A percentile compares a stretch with the other conserved stretches of the same genome.
These are phyloP conservation scores for Pisolithus tinctorius DNA, from an alignment of 768 basidiomycete genomes.

Conservation along the genomic window DNA sequence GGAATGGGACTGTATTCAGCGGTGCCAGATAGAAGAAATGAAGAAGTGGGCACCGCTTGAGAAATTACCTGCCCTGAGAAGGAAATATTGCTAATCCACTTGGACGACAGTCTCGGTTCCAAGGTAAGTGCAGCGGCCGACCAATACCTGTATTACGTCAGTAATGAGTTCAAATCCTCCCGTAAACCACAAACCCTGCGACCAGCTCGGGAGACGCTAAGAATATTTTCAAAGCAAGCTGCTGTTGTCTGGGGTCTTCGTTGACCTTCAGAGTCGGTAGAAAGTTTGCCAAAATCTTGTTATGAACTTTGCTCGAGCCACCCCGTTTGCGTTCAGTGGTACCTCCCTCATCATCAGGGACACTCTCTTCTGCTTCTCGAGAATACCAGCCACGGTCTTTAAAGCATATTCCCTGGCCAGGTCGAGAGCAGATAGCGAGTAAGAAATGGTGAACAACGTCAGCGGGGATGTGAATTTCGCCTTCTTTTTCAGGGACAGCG, in stretches of 20 bases:
- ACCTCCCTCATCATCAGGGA: conserved; percentile 32
- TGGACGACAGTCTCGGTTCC: conserved; percentile 81
- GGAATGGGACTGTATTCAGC: conserved; percentile 58
- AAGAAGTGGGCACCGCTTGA: conserved; percentile 57
- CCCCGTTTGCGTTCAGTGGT: conserved; percentile 27
- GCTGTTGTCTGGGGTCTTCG: conserved; percentile 81
- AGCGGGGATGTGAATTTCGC: conserved; percentile 55
- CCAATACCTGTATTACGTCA: conserved; percentile 56
- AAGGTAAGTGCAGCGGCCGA: conserved; percentile 59
- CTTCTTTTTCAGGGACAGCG: conserved; percentile 37
- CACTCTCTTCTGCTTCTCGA: conserved; percentile 47
- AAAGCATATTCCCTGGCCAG: conserved; percentile 84
- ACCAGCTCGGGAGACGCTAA: conserved; percentile 82
- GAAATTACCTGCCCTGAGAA: conserved; percentile 77
- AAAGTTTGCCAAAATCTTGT: conserved; percentile 76
- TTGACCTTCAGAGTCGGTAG: conserved; percentile 76
- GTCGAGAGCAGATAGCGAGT: conserved; percentile 73
- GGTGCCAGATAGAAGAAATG: conserved; percentile 49
- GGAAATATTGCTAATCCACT: conserved; percentile 87
- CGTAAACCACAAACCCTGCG: conserved; percentile 45
- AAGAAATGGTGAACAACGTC: conserved; percentile 86
- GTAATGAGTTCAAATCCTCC: not conserved
- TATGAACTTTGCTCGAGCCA: conserved; percentile 52
- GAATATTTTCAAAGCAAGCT: conserved; percentile 76
- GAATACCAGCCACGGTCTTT: conserved; percentile 88